Evolutionary conservation across 208 protist species (phyloP), one percentile per base, ranked within the genome.

Genomic region (Leishmania mexicana): DNA sequence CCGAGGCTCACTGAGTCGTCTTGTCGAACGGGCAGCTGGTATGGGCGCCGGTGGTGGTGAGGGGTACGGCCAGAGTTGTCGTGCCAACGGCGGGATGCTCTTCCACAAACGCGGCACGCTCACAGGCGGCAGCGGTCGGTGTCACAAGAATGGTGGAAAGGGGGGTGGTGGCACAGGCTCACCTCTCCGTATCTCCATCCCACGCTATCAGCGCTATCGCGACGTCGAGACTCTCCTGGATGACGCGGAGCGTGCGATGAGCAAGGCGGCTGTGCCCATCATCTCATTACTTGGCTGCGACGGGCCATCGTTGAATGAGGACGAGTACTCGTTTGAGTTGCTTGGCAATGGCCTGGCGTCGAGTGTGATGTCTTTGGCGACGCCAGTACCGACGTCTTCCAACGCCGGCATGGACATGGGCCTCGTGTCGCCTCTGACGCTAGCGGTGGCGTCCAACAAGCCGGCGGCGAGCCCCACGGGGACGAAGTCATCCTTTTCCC

Each of bases 161-260:
- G 49, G 45, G 3, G 47, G 65, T 19, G n/a, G 77, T 19, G 60
- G 28, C 24, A 28, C 64, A 15, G 77, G 47, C 2, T 45, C 45
- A 74, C 31, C 40, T 0, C 6, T 17, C 45, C 78, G n/a, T 10
- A 47, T 83, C 13, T 72, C 78, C 13, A 83, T 86, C 19, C 83
- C 83, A 7, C 35, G 60, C 68, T 73, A 74, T 40, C 78, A 80
- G 45, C 78, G 75, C 31, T 45, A 83, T 62, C 58, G 54, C 57
- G 83, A 86, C 58, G 58, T 73, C 45, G 78, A 86, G 73, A n/a
- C 78, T 45, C 71, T 86, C 21, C 67, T 86, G 17, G 83, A 86
- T 45, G 83, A 83, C 19, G 78, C 83, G 19, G 83, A 86, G 75
- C 64, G 54, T 45, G 31, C 40, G 35, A 45, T 86, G 54, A 76